Percentiles rank a stretch among this genome's conserved stretches.
Evolutionary conservation across 2,329 filamentous ascomycete genomes (phyloP).

Genomic region (Botrytis paeoniae): DNA sequence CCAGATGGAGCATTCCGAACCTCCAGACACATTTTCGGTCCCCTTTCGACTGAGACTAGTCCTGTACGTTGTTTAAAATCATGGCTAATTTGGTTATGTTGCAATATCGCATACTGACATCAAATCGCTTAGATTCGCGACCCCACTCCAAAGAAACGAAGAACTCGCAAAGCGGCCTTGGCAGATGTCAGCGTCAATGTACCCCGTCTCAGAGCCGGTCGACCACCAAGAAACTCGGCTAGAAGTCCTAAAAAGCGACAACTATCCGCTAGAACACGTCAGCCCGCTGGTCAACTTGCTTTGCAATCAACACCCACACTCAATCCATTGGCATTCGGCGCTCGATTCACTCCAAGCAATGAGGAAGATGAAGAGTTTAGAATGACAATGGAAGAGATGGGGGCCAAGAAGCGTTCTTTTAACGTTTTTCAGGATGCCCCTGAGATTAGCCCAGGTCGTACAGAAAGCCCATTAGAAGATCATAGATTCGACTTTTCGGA

Average conservation of each 20-base stretch:
- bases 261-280: conserved; percentile 13
- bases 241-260: conserved; percentile 27
- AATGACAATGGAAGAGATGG: conserved; percentile 32
- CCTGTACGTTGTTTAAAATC: conserved; percentile 43
- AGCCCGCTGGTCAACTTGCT: conserved; percentile 17
- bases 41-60: conserved; percentile 51
- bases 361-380: conserved; percentile 38
- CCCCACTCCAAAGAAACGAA: conserved; percentile 35
- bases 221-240: conserved; percentile 22
- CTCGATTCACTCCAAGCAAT: conserved; percentile 27
- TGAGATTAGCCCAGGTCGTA: conserved; percentile 34
- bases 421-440: conserved; percentile 35
- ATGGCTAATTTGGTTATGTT: not conserved
- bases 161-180: conserved; percentile 29
- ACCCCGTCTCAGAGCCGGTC: conserved; percentile 27
- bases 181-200: conserved; percentile 31
- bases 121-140: conserved; percentile 18
- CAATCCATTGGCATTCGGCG: conserved; percentile 31
- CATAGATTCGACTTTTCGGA: conserved; percentile 34
- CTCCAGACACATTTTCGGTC: conserved; percentile 58
- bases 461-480: conserved; percentile 37
- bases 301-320: conserved; percentile 24
- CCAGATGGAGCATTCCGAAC: conserved; percentile 50
- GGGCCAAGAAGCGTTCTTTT: conserved; percentile 33
- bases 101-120: conserved; percentile 18